Conservation (phyloP, 2,329 filamentous ascomycete species). For the Alternaria gansuensis region DNA sequence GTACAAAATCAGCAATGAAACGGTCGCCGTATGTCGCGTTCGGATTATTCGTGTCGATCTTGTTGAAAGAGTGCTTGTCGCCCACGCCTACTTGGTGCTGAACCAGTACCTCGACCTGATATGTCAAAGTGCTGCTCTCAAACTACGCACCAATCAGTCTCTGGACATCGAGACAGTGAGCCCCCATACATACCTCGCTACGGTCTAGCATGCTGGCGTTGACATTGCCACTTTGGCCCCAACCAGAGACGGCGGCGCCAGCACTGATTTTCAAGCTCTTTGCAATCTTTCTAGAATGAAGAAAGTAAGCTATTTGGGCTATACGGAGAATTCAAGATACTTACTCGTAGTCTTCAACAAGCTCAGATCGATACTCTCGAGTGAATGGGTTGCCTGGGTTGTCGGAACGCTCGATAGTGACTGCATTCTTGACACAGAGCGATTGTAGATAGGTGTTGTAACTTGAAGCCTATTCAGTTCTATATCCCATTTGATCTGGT, state of each 20-base stretch:
- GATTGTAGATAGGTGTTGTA: conserved; percentile 6
- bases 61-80: conserved; percentile 1
- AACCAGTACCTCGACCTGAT: background rate
- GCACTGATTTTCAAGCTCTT: conserved; percentile 5
- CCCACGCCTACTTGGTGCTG: conserved; percentile 2
- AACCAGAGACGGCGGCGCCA: conserved; percentile 6
- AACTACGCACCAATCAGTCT: background rate
- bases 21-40: background rate
- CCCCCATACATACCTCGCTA: background rate
- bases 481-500: rapidly evolving
- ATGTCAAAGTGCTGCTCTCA: conserved; percentile 4
- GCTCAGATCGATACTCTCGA: background rate
- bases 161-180: background rate
- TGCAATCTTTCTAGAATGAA: background rate
- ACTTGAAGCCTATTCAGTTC: background rate
- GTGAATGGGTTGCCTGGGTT: background rate
- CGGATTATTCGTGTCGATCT: background rate
- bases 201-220: background rate
- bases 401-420: background rate
- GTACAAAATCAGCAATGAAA: background rate
- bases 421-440: conserved; percentile 1
- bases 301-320: background rate
- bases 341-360: conserved; percentile 4
- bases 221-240: background rate
- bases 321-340: background rate